These are phyloP conservation scores for Graphilbum sp. DNA, from an alignment of 2,329 filamentous ascomycete species.

Conservation along the genomic window DNA sequence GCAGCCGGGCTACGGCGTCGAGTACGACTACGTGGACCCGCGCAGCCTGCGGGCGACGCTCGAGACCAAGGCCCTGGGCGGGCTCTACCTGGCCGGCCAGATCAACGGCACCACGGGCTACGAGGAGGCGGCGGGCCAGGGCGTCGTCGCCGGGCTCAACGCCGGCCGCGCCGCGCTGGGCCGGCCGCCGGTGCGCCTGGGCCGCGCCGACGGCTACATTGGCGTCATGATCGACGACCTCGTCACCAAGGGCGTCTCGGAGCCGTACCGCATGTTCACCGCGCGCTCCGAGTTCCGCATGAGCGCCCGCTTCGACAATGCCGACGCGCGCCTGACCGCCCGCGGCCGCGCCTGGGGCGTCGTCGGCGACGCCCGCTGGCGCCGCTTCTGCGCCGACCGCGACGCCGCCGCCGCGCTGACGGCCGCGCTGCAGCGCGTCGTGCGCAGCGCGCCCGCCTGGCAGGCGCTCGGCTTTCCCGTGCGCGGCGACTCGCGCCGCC, in stretches of 20 bases:
- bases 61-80: conserved; percentile 81
- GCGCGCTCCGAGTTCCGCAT: conserved; percentile 90
- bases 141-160: conserved; percentile 83
- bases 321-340: conserved; percentile 69
- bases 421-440: conserved; percentile 27
- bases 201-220: conserved; percentile 82
- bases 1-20: conserved; percentile 89
- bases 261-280: conserved; percentile 98
- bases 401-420: conserved; percentile 52
- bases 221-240: conserved; percentile 98
- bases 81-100: conserved; percentile 84
- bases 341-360: conserved; percentile 63
- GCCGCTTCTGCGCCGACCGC: conserved; percentile 46
- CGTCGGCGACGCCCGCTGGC: conserved; percentile 67
- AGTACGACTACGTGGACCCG: conserved; percentile 97
- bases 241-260: conserved; percentile 88
- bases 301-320: conserved; percentile 83
- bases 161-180: conserved; percentile 65
- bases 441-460: conserved; percentile 6
- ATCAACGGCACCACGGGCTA: conserved; percentile 98
- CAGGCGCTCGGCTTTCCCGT: conserved; percentile 19
- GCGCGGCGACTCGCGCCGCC: conserved; percentile 25
- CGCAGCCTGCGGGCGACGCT: conserved; percentile 74
- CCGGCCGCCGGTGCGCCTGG: conserved; percentile 49
- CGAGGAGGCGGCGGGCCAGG: conserved; percentile 91